phyloP scores from a whole-genome alignment of 108 stramenopile species.

The Pelagomonas calceolata region DNA sequence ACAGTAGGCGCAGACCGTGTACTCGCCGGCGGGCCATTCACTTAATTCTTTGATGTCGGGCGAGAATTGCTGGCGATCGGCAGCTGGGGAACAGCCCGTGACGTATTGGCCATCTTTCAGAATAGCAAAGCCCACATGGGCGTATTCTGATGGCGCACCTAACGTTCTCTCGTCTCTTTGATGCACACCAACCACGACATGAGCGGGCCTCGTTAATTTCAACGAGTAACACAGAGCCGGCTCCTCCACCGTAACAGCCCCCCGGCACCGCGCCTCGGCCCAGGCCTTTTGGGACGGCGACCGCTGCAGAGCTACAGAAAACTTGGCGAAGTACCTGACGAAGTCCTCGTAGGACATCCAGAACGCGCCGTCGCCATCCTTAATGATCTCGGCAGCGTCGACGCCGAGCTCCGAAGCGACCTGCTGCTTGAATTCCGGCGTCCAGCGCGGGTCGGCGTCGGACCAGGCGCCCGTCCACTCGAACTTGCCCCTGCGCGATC shows the following conservation, averaged over 20 bases:
- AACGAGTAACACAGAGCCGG: not conserved
- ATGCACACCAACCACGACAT: constrained; percentile 2
- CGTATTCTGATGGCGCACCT: not conserved
- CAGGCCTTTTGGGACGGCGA: not conserved
- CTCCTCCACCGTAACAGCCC: not conserved
- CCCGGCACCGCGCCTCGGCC: not conserved
- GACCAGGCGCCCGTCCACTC: constrained; percentile 36
- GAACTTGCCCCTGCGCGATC: too few relatives aligned
- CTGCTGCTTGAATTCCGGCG: constrained; percentile 5
- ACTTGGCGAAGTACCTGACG: constrained; percentile 10
- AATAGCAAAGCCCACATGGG: not conserved
- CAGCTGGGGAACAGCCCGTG: not conserved
- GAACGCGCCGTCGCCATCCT: constrained; percentile 29
- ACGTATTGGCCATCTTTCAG: not conserved
- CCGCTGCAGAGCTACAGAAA: constrained; percentile 2
- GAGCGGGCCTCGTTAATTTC: not conserved
- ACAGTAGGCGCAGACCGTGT: not conserved
- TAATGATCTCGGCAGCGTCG: constrained; percentile 1
- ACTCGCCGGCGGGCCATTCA: not conserved
- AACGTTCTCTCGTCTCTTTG: not conserved
- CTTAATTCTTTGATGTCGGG: not conserved
- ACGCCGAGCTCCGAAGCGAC: not conserved
- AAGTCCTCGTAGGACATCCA: constrained; percentile 35
- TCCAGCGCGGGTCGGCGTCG: constrained; percentile 18
- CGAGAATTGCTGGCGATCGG: not conserved